Percentiles rank a stretch among this genome's conserved stretches.
Evolutionary conservation across 164 flowering plant species (phyloP).

Genomic region (Liquidambar formosana): DNA sequence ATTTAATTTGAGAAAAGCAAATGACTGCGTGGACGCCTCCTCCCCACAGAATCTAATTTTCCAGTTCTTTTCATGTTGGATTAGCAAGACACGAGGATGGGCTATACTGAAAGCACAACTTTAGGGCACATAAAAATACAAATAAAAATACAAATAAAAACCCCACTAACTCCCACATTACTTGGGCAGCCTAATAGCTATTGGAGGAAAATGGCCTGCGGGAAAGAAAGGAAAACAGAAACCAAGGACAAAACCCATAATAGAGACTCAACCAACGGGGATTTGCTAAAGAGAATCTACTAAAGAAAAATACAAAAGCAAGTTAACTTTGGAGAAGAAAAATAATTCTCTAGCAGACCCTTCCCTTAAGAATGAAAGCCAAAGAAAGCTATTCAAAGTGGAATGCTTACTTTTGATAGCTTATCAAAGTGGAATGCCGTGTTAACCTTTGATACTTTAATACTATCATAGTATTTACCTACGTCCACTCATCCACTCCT

Average conservation of each 20-base stretch:
- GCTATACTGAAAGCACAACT: constrained; percentile 5
- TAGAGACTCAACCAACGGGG: background rate
- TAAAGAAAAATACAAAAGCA: background rate
- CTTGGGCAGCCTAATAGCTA: background rate
- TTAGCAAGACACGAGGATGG: background rate
- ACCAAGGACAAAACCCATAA: constrained; percentile 6
- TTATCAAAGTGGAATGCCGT: constrained; percentile 20
- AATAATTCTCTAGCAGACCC: background rate
- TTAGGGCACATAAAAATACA: background rate
- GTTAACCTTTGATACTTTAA: constrained; percentile 8
- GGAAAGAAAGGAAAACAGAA: background rate
- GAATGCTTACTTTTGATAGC: constrained; percentile 11
- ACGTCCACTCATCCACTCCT: constrained; percentile 3
- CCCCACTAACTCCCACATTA: constrained; percentile 14
- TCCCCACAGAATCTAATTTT: too few relatives aligned
- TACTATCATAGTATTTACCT: constrained; percentile 2
- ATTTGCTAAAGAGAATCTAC: background rate
- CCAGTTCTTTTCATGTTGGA: too few relatives aligned
- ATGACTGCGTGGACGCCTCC: too few relatives aligned
- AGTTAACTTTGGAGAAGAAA: constrained; percentile 6
- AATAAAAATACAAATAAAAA: too few relatives aligned
- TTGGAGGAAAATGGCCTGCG: background rate
- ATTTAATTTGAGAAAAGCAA: too few relatives aligned
- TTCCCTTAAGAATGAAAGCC: background rate
- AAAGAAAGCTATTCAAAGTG: constrained; percentile 16